A percentile compares a stretch with the other conserved stretches of the same genome.
phyloP scores from a whole-genome alignment of 306 rosid genomes.

The Prosopis cineraria region DNA sequence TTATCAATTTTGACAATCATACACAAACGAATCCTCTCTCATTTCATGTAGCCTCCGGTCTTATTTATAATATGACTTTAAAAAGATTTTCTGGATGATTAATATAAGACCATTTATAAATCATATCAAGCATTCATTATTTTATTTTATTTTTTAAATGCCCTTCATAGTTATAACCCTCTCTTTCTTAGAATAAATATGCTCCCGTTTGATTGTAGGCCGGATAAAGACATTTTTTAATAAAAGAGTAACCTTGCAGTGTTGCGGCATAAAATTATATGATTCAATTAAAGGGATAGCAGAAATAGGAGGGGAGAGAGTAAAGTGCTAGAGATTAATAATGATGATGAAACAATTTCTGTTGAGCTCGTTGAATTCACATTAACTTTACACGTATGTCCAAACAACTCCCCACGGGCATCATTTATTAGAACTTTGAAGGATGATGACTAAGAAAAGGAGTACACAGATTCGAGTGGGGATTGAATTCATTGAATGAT shows the following conservation, averaged over 20 bases:
- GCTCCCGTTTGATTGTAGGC: too few relatives aligned
- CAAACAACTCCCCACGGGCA: background rate
- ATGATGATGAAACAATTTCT: background rate
- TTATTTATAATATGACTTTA: background rate
- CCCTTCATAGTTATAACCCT: too few relatives aligned
- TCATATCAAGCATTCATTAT: too few relatives aligned
- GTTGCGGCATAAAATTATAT: too few relatives aligned
- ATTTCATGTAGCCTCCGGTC: background rate
- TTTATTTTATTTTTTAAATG: too few relatives aligned
- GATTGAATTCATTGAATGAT: background rate
- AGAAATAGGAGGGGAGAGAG: too few relatives aligned
- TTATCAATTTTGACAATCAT: background rate
- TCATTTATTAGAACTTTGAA: background rate
- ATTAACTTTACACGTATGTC: background rate
- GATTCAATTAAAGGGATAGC: too few relatives aligned
- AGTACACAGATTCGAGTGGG: too few relatives aligned
- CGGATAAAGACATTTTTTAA: too few relatives aligned
- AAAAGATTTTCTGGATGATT: background rate
- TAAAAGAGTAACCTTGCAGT: too few relatives aligned
- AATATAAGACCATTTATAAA: background rate
- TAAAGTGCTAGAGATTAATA: background rate
- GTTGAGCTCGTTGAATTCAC: background rate
- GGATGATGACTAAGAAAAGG: too few relatives aligned
- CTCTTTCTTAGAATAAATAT: too few relatives aligned
- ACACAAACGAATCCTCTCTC: background rate